Base-by-base conservation (phyloP, 441 rosid species). In the Macaranga tanarius region DNA sequence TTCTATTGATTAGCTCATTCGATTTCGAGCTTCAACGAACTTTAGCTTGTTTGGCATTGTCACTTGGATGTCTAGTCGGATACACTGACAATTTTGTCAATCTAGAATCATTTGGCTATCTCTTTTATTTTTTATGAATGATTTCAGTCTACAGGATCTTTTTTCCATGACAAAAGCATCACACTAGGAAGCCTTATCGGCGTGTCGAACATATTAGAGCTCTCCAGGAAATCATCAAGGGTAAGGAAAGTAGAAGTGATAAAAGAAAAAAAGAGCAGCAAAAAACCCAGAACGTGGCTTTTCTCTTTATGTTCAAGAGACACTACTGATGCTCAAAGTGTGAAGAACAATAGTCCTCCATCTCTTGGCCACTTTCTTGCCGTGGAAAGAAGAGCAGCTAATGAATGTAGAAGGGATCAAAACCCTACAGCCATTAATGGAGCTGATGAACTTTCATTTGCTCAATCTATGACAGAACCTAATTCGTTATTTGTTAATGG, bases 161-260 rank as follows among this genome's bases (percentile, higher is more conserved):
- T 93, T 82, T 92, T 93, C 84, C 93, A 88, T 19, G 97, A 93
- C 69, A 86, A 77, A 72, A 87, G 89, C 84, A 89, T 82, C 60
- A 90, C 97, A 59, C 82, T 92, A 0, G 98, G 98, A 68, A 92
- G 91, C 78, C 92, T 93, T 0, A 89, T 91, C 12, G 98, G 98
- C 10, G 88, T 83, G 72, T 86, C 95, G 4, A 88, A 76, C 83
- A 82, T 89, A 65, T 74, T 90, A 61, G 94, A 91, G 63, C 84
- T 90, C 65, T 86, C 93, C 1, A 84, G 88, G 73, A 86, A 90
- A 86, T 87, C 98, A 62, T 61, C 84, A 55, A 80, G 85, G 62
- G 74, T 78, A 74, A 87, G 88, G 62, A 88, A 75, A 79, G 51
- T 72, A 0, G 89, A 81, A 77, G 65, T 76, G 56, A 4, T 15